Base-by-base conservation (phyloP, 768 basidiomycete genomes). In the Tylopilus intermedius region DNA sequence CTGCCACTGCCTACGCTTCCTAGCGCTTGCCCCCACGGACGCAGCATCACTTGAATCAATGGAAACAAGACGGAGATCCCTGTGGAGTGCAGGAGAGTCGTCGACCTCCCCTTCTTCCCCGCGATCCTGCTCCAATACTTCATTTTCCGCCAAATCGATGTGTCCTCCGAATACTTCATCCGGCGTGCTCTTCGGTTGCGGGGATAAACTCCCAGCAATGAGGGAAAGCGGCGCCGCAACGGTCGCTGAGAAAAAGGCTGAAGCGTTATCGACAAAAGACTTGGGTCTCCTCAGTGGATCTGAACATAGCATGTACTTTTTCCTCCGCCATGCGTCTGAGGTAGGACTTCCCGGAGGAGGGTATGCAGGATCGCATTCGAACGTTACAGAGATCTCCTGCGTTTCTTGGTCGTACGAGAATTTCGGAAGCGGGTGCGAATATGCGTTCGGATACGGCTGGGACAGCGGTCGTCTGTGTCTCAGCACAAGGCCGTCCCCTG, bases 101-200 rank as follows among this genome's bases (percentile, higher is more conserved):
- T 93, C 90, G 13, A 83, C 79, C 65, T 90, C 88, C 2, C 79
- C 83, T 52, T 90, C 90, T 66, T 88, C 87, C 6, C 81, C 82
- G 22, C 84, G 76, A 47, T 93, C 90, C 58, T 84, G 82, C 54
- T 92, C 89, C 49, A 89, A 64, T 15, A 90, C 76, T 58, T 93
- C 90, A 51, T 90, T 81, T 61, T 91, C 89, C 41, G 76, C 70
- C 56, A 93, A 63, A 59, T 92, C 90, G 51, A 90, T 84, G 55
- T 79, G 77, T 32, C 78, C 79, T 53, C 75, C 72, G 61, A 82
- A 83, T 29, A 90, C 83, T 32, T 84, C 79, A 45, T 88, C 85
- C 2, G 86, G 83, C 7, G 77, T 83, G 26, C 80, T 73, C 45
- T 74, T 73, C 15, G 66, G 58, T 2, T 72, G 62, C 8, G 60